Evolutionary conservation across 2,329 filamentous ascomycete species (phyloP).

Genomic region (Aplosporella prunicola): DNA sequence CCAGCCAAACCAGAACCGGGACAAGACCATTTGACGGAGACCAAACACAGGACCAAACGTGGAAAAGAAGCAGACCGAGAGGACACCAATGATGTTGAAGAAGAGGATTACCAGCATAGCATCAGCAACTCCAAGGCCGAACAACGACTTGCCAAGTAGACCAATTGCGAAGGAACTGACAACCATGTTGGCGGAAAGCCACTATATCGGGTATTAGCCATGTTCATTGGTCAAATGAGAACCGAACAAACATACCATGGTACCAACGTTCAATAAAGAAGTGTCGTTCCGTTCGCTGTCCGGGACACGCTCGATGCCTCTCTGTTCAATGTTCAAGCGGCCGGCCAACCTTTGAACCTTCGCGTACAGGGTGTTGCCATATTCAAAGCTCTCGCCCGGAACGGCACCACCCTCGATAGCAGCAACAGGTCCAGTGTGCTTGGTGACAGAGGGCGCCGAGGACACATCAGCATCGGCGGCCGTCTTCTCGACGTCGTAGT

Average conservation of each 20-base stretch:
- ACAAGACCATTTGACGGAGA: constrained; percentile 71
- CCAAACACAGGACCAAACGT: constrained; percentile 67
- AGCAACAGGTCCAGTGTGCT: constrained; percentile 8
- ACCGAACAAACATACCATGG: constrained; percentile 48
- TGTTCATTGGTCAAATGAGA: not conserved
- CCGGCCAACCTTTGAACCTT: constrained; percentile 54
- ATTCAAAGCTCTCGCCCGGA: constrained; percentile 49
- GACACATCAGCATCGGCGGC: constrained; percentile 21
- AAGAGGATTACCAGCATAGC: constrained; percentile 63
- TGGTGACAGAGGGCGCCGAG: constrained; percentile 15
- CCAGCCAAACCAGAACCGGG: constrained; percentile 67
- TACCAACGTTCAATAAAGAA: constrained; percentile 56
- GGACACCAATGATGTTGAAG: constrained; percentile 63
- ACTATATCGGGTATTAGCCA: constrained; percentile 36
- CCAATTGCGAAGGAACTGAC: constrained; percentile 69
- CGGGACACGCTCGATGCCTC: constrained; percentile 67
- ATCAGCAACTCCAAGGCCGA: constrained; percentile 63
- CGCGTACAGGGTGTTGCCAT: constrained; percentile 47
- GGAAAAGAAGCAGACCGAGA: constrained; percentile 67
- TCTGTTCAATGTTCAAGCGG: constrained; percentile 59
- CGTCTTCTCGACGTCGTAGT: constrained; percentile 19
- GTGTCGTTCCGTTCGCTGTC: constrained; percentile 58
- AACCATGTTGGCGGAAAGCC: constrained; percentile 71
- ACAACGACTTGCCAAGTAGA: constrained; percentile 58
- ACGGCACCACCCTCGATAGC: constrained; percentile 40